Percentiles rank a stretch among this genome's conserved stretches.
Evolutionary conservation across 768 basidiomycete species (phyloP).

Genomic region (Mycena pura): DNA sequence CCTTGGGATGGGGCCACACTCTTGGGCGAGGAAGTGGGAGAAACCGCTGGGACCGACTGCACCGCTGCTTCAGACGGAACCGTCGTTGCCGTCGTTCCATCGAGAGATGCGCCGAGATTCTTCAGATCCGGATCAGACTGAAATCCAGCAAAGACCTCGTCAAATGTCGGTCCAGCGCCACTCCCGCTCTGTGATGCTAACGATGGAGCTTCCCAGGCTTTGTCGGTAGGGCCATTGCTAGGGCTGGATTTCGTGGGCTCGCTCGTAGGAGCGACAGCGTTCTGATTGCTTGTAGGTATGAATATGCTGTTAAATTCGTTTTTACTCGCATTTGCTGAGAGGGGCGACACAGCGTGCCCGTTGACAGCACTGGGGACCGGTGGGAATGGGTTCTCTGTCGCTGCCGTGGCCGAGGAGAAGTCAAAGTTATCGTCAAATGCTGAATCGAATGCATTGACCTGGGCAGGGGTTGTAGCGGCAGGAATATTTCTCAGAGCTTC

Average conservation of each 20-base stretch:
- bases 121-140: constrained; percentile 45
- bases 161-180: constrained; percentile 42
- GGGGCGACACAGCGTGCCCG: constrained; percentile 26
- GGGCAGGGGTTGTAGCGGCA: constrained; percentile 40
- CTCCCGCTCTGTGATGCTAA: constrained; percentile 13
- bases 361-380: constrained; percentile 36
- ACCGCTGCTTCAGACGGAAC: constrained; percentile 29
- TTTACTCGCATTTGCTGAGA: constrained; percentile 14
- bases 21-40: constrained; percentile 18
- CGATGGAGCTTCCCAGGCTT: constrained; percentile 10
- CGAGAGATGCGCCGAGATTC: constrained; percentile 47
- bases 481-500: constrained; percentile 71
- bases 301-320: constrained; percentile 28
- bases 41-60: constrained; percentile 22
- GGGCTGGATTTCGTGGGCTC: background rate
- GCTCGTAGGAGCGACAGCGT: background rate
- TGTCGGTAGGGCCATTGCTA: constrained; percentile 15
- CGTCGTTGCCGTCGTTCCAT: constrained; percentile 42
- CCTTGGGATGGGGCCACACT: constrained; percentile 22
- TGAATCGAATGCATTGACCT: constrained; percentile 66
- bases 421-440: constrained; percentile 69
- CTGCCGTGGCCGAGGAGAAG: constrained; percentile 57
- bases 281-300: background rate
- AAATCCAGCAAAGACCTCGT: constrained; percentile 64
- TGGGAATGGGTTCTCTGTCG: constrained; percentile 42